Conservation (phyloP, 805 yeast genomes). For the Myxozyma vanderwaltii region DNA sequence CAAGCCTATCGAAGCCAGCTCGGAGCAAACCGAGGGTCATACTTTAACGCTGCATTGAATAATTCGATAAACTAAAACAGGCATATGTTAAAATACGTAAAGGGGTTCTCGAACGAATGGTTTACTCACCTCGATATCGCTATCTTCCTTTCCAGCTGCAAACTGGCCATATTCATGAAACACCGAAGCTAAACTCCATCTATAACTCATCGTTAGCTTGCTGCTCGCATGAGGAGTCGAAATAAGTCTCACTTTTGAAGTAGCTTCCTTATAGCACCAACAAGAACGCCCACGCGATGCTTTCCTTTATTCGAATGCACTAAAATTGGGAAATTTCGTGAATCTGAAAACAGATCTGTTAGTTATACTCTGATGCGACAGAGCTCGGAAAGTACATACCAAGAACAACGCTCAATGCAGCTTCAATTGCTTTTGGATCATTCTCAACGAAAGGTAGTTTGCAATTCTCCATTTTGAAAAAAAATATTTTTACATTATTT, state of each 20-base stretch:
- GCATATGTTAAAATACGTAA: not conserved
- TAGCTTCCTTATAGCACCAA: constrained; percentile 84
- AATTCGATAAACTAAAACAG: constrained; percentile 63
- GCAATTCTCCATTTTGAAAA: constrained; percentile 68
- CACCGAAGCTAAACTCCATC: constrained; percentile 87
- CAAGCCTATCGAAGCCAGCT: constrained; percentile 54
- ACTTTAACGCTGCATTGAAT: constrained; percentile 62
- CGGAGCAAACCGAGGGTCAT: constrained; percentile 57
- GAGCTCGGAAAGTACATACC: constrained; percentile 14
- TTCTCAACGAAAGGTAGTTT: constrained; percentile 69
- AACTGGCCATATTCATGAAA: constrained; percentile 92
- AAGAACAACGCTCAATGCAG: constrained; percentile 41
- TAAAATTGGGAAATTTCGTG: constrained; percentile 78
- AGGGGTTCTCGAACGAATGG: not conserved
- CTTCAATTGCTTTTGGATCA: constrained; percentile 58
- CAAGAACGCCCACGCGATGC: constrained; percentile 89
- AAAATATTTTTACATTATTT: constrained; percentile 57
- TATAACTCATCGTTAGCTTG: not conserved
- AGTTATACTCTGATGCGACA: not conserved
- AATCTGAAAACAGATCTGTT: constrained; percentile 32
- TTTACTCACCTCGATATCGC: constrained; percentile 64
- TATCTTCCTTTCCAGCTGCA: constrained; percentile 91
- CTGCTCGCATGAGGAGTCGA: not conserved
- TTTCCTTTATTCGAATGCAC: constrained; percentile 97
- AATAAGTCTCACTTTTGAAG: constrained; percentile 50